These are phyloP conservation scores for Heimioporus sp. DNA, from an alignment of 768 basidiomycete genomes.

Conservation along the genomic window DNA sequence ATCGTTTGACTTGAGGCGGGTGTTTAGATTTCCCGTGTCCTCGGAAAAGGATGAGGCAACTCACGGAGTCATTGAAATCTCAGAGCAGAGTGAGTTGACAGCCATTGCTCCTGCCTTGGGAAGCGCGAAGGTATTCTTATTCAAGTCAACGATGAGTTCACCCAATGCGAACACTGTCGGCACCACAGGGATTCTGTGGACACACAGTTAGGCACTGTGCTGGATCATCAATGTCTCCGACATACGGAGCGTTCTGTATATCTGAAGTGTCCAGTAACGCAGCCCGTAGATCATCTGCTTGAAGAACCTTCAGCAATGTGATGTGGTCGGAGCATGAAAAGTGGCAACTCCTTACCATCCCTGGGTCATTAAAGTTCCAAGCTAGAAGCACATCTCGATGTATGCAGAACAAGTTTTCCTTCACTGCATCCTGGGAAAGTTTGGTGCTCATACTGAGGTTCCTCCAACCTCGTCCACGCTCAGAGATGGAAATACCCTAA, in stretches of 20 bases:
- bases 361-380: constrained; percentile 1
- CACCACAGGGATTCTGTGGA: neutral
- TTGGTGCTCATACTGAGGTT: neutral
- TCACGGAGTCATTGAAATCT: neutral
- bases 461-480: neutral
- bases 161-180: neutral
- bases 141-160: neutral
- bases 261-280: neutral
- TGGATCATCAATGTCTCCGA: no score
- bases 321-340: neutral
- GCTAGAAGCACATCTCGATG: neutral
- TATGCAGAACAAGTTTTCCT: neutral
- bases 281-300: neutral
- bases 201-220: neutral
- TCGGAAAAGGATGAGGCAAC: neutral
- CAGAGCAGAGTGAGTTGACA: neutral
- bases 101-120: neutral
- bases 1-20: neutral
- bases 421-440: neutral
- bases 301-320: neutral
- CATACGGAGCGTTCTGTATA: neutral
- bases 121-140: neutral
- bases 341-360: neutral
- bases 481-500: neutral
- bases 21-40: neutral